Base-by-base conservation (phyloP, 331 rosid species). In the Quercus tomentella region DNA sequence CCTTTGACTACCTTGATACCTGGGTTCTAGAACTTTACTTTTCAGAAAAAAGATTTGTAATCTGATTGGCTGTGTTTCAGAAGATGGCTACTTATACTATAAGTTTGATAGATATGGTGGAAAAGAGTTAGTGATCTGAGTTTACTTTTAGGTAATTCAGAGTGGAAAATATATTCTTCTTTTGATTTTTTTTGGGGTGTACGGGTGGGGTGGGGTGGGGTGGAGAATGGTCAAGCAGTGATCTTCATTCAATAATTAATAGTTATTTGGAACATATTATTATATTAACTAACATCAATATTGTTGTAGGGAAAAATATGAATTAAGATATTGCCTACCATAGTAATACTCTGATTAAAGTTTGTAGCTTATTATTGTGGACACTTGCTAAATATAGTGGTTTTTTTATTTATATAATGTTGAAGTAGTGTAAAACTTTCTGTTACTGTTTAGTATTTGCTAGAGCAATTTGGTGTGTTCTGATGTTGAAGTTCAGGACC, bases 361-460 rank as follows among this genome's bases (percentile, higher is more conserved):
- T 16, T 66, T 33, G 23, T n/a, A 22, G 54, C 17, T 25, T 58
- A 68, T 76, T 52, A 52, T 18, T 58, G 12, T 18, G 23, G 66
- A n/a, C 3, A 21, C 66, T n/a, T n/a, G 23, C 25, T n/a, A 10
- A 37, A 26, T 78, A 65, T 78, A 51, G 61, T 20, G 69, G 55
- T 30, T 63, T 75, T 75, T 37, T 57, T 33, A 10, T 28, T 35
- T 57, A 58, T 70, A 51, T 76, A 6, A 30, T 45, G 22, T 77
- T 54, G 57, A 77, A 66, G n/a, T 11, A 26, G 54, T 51, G 31
- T 22, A 31, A 58, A 20, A 71, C 56, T 72, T 82, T 74, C 70
- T 74, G 76, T 67, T 57, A 31, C 70, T 33, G 58, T 63, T 77
- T 67, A 75, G 72, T 73, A 41, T 69, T 63, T 77, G 76, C 28